Base-by-base conservation (phyloP, 495 filamentous ascomycete species). In the Saxispiralis lemnorum region DNA sequence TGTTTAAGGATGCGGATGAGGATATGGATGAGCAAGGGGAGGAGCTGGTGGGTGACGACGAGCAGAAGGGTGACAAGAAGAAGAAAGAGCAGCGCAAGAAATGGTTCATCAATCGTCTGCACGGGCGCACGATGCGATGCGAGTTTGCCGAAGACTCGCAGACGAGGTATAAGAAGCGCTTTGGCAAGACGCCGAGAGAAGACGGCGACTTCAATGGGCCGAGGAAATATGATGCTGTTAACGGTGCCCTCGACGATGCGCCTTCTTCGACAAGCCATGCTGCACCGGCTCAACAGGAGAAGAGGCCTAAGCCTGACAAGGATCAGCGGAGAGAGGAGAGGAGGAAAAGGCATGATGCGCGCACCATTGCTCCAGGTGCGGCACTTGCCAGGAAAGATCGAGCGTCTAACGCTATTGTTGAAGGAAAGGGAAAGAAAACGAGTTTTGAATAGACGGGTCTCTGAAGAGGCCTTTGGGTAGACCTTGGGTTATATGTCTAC, bases 111-210 rank as follows among this genome's bases (percentile, higher is more conserved):
- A 93, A 93, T 58, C 69, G 71, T 41, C 67, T 93, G 19, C 63
- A 78, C 36, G 81, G 88, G 14, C 72, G 92, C 13, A 69, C 71
- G 38, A 66, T 99, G 55, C 76, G 83, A 50, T 80, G 87, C 65
- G 89, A 99, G 57, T 82, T 86, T 54, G 89, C 92, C 7, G 88
- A 99, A 64, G 88, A 93, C 57, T 73, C 86, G 33, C 70, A 76
- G 42, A 72, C 74, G 19, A 65, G 89, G 35, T 96, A 99, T 60
- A 82, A 84, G 63, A 96, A 95, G 65, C 75, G 89, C 9, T 96
- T 80, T 60, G 81, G 84, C 37, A 85, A 83, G 60, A 58, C 58
- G 6, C 35, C 32, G 17, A 40, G 35, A 6, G 16, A 41, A 35
- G 52, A 39, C 48, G 37, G 36, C 13, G 32, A 31, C 16, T 31